Percentiles rank a stretch among this genome's conserved stretches.
Conservation (phyloP, 2,329 filamentous ascomycete genomes). For the Leptodontidium sp. region DNA sequence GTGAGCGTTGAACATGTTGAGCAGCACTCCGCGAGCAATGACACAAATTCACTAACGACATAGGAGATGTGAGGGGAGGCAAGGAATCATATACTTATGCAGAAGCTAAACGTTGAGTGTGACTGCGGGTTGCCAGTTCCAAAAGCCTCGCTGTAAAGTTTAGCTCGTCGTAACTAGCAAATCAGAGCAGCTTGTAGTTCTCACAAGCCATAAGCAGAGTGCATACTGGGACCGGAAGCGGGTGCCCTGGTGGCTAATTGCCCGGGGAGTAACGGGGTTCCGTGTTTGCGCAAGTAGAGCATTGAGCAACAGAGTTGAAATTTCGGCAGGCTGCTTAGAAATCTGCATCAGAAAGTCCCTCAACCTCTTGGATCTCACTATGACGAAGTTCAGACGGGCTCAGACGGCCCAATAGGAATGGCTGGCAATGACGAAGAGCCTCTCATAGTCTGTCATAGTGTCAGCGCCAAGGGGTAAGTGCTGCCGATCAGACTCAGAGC, state of each 20-base stretch:
- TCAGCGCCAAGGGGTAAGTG: not conserved
- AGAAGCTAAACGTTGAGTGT: conserved; percentile 2
- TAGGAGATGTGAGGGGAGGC: not conserved
- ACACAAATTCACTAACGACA: not conserved
- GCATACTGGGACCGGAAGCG: conserved; percentile 4
- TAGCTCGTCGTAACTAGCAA: not conserved
- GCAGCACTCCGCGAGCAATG: conserved; percentile 6
- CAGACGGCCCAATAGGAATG: not conserved
- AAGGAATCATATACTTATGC: conserved; percentile 14
- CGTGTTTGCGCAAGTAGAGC: not conserved
- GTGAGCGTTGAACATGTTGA: conserved; percentile 41
- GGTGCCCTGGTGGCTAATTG: not conserved
- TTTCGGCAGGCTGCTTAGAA: not conserved
- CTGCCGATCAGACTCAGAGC: conserved; percentile 4
- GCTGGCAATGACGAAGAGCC: conserved; percentile 2
- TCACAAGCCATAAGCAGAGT: not conserved
- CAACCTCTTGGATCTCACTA: not conserved
- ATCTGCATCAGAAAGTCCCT: not conserved
- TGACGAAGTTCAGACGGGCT: not conserved
- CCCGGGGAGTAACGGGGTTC: not conserved
- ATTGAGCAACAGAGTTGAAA: too few species aligned
- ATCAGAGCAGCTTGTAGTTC: not conserved
- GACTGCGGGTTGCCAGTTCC: not conserved
- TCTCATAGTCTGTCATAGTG: conserved; percentile 11
- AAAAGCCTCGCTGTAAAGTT: not conserved